Evolutionary conservation across 2,329 filamentous ascomycete species (phyloP).

Genomic region (Penicillium sp.): DNA sequence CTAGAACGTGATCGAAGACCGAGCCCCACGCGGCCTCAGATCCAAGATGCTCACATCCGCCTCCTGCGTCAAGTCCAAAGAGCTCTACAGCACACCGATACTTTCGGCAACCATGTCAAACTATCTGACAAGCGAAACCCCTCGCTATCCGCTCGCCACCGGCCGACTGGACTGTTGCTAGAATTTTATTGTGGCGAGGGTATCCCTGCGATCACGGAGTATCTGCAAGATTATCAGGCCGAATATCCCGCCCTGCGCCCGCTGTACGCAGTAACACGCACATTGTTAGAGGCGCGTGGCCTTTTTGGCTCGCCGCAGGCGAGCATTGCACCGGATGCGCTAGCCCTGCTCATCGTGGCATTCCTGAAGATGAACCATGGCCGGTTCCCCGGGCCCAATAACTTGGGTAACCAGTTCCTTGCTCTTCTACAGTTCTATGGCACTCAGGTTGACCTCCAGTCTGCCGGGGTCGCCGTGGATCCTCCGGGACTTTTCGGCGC

Average conservation of each 20-base stretch:
- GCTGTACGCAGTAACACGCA: slow-evolving; percentile 52
- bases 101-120: slow-evolving; percentile 21
- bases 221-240: slow-evolving; percentile 47
- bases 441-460: slow-evolving; percentile 44
- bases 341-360: slow-evolving; percentile 58
- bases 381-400: slow-evolving; percentile 27
- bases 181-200: slow-evolving; percentile 52
- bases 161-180: slow-evolving; percentile 49
- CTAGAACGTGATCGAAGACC: slow-evolving; percentile 28
- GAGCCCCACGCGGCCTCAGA: slow-evolving; percentile 35
- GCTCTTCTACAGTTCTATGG: slow-evolving; percentile 52
- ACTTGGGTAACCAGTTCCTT: slow-evolving; percentile 47
- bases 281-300: slow-evolving; percentile 50
- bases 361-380: slow-evolving; percentile 48
- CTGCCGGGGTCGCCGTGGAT: slow-evolving; percentile 50
- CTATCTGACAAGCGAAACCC: slow-evolving; percentile 29
- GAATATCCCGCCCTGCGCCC: slow-evolving; percentile 51
- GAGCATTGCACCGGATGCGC: slow-evolving; percentile 54
- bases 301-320: slow-evolving; percentile 49
- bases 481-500: slow-evolving; percentile 44
- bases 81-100: slow-evolving; percentile 20
- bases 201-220: slow-evolving; percentile 38
- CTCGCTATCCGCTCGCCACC: slow-evolving; percentile 43
- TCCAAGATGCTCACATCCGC: slow-evolving; percentile 23
- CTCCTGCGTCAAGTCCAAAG: slow-evolving; percentile 25